phyloP scores from a whole-genome alignment of 805 yeast genomes.

The Spathaspora gorwiae region DNA sequence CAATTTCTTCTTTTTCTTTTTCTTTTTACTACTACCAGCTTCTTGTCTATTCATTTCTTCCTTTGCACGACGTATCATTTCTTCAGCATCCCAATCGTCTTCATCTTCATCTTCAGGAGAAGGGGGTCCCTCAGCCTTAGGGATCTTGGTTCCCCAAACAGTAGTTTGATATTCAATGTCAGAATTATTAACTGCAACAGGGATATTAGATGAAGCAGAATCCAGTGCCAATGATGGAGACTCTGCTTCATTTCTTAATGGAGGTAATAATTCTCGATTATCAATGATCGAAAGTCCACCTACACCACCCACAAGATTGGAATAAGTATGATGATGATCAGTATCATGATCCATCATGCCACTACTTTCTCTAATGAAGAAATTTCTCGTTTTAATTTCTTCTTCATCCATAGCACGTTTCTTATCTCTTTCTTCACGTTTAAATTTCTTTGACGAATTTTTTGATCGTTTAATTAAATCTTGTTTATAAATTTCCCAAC shows the following conservation, averaged over 20 bases:
- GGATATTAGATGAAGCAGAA: background rate
- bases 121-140: conserved; percentile 26
- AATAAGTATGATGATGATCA: conserved; percentile 3
- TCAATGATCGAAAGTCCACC: conserved; percentile 37
- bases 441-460: conserved; percentile 42
- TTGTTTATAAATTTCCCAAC: conserved; percentile 43
- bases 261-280: conserved; percentile 33
- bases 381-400: conserved; percentile 54
- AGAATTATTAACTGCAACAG: conserved; percentile 9
- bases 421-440: conserved; percentile 59
- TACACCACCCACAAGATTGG: conserved; percentile 14
- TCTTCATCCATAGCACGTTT: conserved; percentile 52
- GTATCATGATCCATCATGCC: conserved; percentile 12
- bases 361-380: conserved; percentile 56
- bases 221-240: too few species aligned
- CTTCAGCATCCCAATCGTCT: conserved; percentile 45
- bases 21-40: conserved; percentile 27
- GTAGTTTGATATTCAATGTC: conserved; percentile 42
- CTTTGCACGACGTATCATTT: conserved; percentile 49
- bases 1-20: conserved; percentile 42
- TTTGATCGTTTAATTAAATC: conserved; percentile 58
- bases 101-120: conserved; percentile 17
- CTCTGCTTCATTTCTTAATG: conserved; percentile 12
- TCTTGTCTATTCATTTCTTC: conserved; percentile 38
- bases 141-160: conserved; percentile 73